Evolutionary conservation across 805 yeast species (phyloP), one percentile per base, ranked within the genome.

Genomic region (Metschnikowia matae): DNA sequence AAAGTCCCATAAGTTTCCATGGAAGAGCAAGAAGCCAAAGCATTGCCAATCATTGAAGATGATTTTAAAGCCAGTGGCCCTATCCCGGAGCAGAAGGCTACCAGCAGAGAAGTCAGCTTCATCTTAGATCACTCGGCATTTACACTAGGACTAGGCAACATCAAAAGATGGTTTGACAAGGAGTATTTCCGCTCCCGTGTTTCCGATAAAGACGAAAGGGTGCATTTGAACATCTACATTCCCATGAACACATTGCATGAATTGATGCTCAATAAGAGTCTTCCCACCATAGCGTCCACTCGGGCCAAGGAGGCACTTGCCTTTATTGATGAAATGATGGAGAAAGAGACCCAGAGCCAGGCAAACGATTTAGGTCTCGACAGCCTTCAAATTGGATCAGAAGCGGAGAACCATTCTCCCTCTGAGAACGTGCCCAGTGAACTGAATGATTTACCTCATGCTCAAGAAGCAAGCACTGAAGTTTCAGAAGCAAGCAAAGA

Each of bases 91-190:
- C 23, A 23, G 14, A 13, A 17, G 17, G 31, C 35, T 3, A 36
- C 14, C 23, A 18, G 6, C 17, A 46, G 68, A 35, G 40, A 51
- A 3, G 61, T 67, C 15, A 67, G 69, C 60, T 71, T 84, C 51
- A 81, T 85, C 17, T 59, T 85, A 39, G 91, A 85, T 61, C 86
- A 84, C 18, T 78, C 87, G 6, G 83, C 87, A 2, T 73, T 85
- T 53, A 81, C 82, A 17, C 79, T 83, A 48, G 92, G 89, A 1
- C 71, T 85, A 41, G 88, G 87, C 0, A 82, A 81, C 58, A 73
- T 85, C 59, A 81, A 81, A 61, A 68, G 81, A 57, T 85, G 90
- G 90, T 71, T 76, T 51, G 67, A 73, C 44, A 59, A 70, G 55
- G 62, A 71, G 44, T 69, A 67, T 47, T 62, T 70, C 34, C 54